A percentile compares a stretch with the other conserved stretches of the same genome.
These are phyloP conservation scores for Zea luxurians DNA, from an alignment of 176 grass and related monocot genomes.

Conservation along the genomic window DNA sequence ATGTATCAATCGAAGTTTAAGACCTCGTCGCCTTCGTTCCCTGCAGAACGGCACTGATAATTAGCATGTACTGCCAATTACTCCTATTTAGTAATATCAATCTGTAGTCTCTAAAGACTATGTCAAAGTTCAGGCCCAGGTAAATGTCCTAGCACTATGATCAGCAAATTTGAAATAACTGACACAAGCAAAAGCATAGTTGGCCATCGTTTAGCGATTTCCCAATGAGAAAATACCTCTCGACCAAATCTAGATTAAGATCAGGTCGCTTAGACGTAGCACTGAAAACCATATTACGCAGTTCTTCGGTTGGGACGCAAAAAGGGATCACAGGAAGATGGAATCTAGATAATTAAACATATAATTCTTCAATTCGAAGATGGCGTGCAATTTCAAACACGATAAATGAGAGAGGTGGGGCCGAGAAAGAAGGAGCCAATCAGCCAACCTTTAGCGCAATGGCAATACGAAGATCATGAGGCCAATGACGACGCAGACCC, in stretches of 20 bases:
- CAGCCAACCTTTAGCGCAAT: constrained; percentile 15
- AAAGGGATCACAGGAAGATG: neutral
- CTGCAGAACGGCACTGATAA: constrained; percentile 23
- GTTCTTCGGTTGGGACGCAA: neutral
- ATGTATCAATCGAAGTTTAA: neutral
- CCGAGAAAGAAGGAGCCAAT: neutral
- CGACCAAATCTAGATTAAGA: constrained; percentile 12
- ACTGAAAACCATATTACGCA: neutral
- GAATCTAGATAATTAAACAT: neutral
- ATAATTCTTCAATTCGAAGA: neutral
- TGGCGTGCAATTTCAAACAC: neutral
- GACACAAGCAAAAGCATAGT: neutral
- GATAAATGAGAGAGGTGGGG: neutral
- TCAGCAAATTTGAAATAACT: neutral
- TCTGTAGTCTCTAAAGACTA: neutral
- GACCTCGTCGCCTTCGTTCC: constrained; percentile 29
- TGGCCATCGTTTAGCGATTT: neutral
- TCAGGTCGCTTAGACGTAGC: neutral
- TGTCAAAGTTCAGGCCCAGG: neutral
- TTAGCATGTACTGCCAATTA: constrained; percentile 3
- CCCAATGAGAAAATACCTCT: neutral
- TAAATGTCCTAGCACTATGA: neutral
- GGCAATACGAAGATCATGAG: neutral
- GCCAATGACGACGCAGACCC: neutral
- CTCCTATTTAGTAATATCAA: neutral